phyloP scores from a whole-genome alignment of 257 asterid species.

The Craterostigma plantagineum region DNA sequence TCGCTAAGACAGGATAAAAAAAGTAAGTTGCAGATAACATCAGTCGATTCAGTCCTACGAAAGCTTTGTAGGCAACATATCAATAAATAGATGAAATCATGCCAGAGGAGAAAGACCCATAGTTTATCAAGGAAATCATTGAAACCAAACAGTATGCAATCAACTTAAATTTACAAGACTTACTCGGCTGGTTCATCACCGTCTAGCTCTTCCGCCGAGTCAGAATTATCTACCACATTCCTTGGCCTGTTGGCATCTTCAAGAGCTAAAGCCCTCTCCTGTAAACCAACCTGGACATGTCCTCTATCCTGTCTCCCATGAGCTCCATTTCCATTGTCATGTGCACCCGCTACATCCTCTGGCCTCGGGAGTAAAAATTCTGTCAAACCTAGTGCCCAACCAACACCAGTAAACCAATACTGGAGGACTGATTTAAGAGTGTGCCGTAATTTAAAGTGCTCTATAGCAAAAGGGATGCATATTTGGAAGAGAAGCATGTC shows the following conservation, averaged over 20 bases:
- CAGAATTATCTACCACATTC: constrained; percentile 24
- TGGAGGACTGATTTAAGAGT: constrained; percentile 82
- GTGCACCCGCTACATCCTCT: constrained; percentile 53
- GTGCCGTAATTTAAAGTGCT: constrained; percentile 84
- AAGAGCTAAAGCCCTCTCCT: constrained; percentile 37
- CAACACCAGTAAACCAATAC: constrained; percentile 94
- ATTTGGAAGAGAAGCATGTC: constrained; percentile 98
- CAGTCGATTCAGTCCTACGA: too few relatives aligned
- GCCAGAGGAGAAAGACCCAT: too few relatives aligned
- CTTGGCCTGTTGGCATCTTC: constrained; percentile 45
- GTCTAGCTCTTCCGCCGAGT: constrained; percentile 34
- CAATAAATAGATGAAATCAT: too few relatives aligned
- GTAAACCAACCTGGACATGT: constrained; percentile 36
- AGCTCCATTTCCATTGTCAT: constrained; percentile 59
- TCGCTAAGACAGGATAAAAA: too few relatives aligned
- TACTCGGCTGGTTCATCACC: constrained; percentile 38
- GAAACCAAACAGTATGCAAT: too few relatives aligned
- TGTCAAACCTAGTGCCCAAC: constrained; percentile 87
- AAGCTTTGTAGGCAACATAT: too few relatives aligned
- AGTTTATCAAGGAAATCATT: too few relatives aligned
- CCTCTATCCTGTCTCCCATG: constrained; percentile 55
- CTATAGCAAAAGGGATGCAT: constrained; percentile 94
- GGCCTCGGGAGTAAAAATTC: constrained; percentile 82
- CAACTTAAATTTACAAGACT: too few relatives aligned
- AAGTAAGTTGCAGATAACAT: too few relatives aligned